A percentile compares a stretch with the other conserved stretches of the same genome.
These are phyloP conservation scores for Alternaria triticimaculans DNA, from an alignment of 2,329 filamentous ascomycete species.

Conservation along the genomic window DNA sequence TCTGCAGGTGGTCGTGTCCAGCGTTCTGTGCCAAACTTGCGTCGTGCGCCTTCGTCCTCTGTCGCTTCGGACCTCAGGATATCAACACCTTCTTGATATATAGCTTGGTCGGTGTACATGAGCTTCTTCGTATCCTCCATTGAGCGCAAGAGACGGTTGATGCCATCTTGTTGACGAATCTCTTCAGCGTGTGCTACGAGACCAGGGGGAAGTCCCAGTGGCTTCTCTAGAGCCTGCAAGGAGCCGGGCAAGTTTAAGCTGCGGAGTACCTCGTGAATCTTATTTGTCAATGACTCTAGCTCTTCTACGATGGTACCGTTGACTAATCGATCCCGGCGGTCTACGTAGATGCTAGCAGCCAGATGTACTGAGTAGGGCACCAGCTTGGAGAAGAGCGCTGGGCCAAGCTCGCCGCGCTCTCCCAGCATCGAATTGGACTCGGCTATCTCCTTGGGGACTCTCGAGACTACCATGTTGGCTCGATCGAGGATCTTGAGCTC, in stretches of 20 bases:
- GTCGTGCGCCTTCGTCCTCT: constrained; percentile 78
- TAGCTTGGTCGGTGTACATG: constrained; percentile 76
- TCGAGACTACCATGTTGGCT: constrained; percentile 84
- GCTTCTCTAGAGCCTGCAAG: constrained; percentile 92
- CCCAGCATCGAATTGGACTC: constrained; percentile 82
- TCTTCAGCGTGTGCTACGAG: constrained; percentile 92
- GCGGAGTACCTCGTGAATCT: constrained; percentile 78
- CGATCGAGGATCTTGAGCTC: constrained; percentile 86
- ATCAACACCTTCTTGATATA: constrained; percentile 84
- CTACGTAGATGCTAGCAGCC: constrained; percentile 93
- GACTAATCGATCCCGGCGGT: constrained; percentile 86
- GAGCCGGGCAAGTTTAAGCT: constrained; percentile 90
- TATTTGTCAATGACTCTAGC: constrained; percentile 79
- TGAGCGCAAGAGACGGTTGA: constrained; percentile 76
- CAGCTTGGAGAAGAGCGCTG: constrained; percentile 84
- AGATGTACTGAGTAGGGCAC: constrained; percentile 96
- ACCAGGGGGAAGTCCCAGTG: constrained; percentile 83
- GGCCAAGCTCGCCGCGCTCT: constrained; percentile 79
- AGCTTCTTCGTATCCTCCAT: constrained; percentile 91
- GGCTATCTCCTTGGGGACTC: constrained; percentile 80
- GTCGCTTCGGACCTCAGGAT: constrained; percentile 79
- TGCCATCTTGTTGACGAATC: constrained; percentile 86
- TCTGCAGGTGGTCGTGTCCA: constrained; percentile 78
- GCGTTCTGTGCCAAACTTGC: constrained; percentile 83
- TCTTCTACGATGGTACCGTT: constrained; percentile 87